Evolutionary conservation across 768 basidiomycete species (phyloP), one percentile per base, ranked within the genome.

Genomic region (Termitomyces sp.): DNA sequence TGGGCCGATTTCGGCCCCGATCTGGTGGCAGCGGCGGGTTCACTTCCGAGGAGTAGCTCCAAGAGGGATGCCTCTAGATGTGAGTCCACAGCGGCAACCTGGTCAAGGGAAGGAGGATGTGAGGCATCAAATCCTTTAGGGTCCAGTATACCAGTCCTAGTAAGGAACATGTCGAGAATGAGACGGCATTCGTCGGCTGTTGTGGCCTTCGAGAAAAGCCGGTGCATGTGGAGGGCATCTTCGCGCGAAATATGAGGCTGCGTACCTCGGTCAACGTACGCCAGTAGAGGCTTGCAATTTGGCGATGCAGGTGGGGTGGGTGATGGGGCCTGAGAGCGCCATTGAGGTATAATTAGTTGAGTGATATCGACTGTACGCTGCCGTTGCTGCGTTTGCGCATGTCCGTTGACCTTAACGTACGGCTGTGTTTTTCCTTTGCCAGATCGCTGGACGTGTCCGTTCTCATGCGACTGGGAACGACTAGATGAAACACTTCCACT

Each of bases 161-260:
- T 78, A 56, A 96, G 74, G 72, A 90, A 88, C 76, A 92, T 89
- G 60, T 91, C 87, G 28, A 93, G 77, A 55, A 95, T 84, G 42
- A 94, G 74, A 50, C 89, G 88, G 66, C 92, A 94, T 73, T 96
- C 94, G 58, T 87, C 84, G 45, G 81, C 88, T 42, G 79, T 84
- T 1, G 87, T 86, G 14, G 93, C 91, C 49, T 73, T 80, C 9
- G 79, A 70, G 17, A 95, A 70, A 55, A 89, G 74, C 19, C 77
- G 76, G 32, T 88, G 84, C 73, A 96, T 80, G 50, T 91, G 86
- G 11, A 76, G 72, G 25, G 85, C 79, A 55, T 85, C 75, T 30
- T 73, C 67, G 40, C 77, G 73, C 39, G 76, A 61, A 21, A 82
- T 57, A 39, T 59, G 60, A 56, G 42, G 54, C 49, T 62, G 48